Percentiles rank a stretch among this genome's conserved stretches.
Conservation (phyloP, 441 rosid species). For the Manihot esculenta region DNA sequence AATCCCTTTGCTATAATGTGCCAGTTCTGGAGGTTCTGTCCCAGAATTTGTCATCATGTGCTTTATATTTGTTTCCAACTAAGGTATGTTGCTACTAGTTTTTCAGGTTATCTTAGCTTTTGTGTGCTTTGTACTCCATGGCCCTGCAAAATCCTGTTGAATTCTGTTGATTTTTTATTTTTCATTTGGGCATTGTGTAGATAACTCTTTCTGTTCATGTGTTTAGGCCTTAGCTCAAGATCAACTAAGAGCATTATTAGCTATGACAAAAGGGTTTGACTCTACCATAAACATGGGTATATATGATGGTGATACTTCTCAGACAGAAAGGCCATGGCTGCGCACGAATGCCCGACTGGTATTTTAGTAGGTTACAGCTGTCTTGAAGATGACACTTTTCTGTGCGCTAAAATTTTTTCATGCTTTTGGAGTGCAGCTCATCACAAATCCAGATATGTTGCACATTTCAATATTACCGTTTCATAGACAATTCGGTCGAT, state of each 20-base stretch:
- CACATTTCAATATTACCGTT: conserved; percentile 84
- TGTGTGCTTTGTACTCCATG: neutral
- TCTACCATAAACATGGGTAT: conserved; percentile 60
- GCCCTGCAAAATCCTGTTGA: neutral
- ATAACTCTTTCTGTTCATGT: conserved; percentile 24
- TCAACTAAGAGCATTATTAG: conserved; percentile 71
- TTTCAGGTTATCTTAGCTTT: neutral
- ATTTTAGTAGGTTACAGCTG: conserved; percentile 22
- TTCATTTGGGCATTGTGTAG: conserved; percentile 7
- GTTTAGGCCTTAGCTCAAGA: conserved; percentile 96
- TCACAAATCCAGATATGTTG: conserved; percentile 98
- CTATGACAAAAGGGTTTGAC: conserved; percentile 51
- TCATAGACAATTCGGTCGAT: conserved; percentile 73
- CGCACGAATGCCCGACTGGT: conserved; percentile 86
- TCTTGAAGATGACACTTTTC: conserved; percentile 14
- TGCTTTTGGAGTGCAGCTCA: conserved; percentile 55
- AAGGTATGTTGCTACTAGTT: conserved; percentile 49
- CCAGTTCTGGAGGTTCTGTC: conserved; percentile 85
- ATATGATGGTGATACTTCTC: conserved; percentile 94
- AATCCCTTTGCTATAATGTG: conserved; percentile 95
- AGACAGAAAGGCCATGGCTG: conserved; percentile 63
- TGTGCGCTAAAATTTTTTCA: conserved; percentile 22
- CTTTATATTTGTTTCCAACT: conserved; percentile 90
- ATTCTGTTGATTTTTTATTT: neutral
- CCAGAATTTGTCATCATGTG: conserved; percentile 67